Evolutionary conservation across 306 rosid species (phyloP), one percentile per base, ranked within the genome.

Genomic region (Acacia acuminata): DNA sequence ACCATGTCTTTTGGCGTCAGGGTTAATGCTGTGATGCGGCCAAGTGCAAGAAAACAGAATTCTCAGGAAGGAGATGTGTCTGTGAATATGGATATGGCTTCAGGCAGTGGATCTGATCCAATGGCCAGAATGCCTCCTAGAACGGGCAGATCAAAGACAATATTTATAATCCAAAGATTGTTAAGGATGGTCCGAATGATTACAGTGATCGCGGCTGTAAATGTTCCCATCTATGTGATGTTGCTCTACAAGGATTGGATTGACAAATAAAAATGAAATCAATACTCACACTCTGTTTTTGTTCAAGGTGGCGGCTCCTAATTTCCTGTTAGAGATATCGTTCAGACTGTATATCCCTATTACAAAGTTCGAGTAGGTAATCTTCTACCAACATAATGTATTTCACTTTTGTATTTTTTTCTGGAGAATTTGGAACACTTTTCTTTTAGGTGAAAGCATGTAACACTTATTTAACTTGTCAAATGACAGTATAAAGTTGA

Each of bases 161-260:
- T 7, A 77, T 55, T 86, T 50, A 70, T 70, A 71, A 89, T 92
- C 87, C 92, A 90, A 78, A 91, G 98, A 83, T 60, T 87, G 86
- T 56, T 91, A 76, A 91, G 97, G 74, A 73, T 80, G n/a, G 73
- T 91, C 58, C 74, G 86, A 61, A 82, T 83, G 88, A 56, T 94
- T 77, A 82, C 84, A 13, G 75, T 94, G 68, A 87, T 94, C 73
- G 93, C 96, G 71, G 97, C 93, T 0, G 96, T 92, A 77, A 92
- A 90, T 80, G 83, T 92, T 55, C 96, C 98, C 70, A 82, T 94
- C 85, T 92, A 94, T 87, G 87, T 94, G 87, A 88, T 94, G 86
- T 84, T 92, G 47, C 88, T 92, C 22, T 94, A 92, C 90, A 91
- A 94, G 91, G 97, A 94, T 85, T 94, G 98, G 96, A 86, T 91